Base-by-base conservation (phyloP, 1,284 basidiomycete species). In the Rhodotorula sp. region DNA sequence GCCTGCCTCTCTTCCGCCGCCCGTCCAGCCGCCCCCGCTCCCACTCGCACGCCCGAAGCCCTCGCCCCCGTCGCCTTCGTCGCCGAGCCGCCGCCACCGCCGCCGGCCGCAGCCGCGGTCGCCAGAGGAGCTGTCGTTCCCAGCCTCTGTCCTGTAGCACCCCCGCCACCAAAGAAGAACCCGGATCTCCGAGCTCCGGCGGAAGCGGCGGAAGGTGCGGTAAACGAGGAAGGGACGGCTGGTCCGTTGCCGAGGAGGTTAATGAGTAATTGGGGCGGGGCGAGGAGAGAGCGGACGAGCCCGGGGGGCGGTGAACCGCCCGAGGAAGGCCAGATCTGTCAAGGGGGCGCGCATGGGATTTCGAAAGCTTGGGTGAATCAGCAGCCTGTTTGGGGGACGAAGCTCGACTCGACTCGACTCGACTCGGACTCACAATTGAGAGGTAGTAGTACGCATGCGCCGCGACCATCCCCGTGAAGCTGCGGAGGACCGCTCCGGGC, bases 401-500 rank as follows among this genome's bases (percentile, higher is more conserved):
- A 2, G 65, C 58, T 43, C 70, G 59, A 43, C 38, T 12, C 38
- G 10, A 5, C 28, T 28, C 28, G 34, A 38, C 34, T 38, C 34
- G 59, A 28, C 28, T 28, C 28, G 10, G 7, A 68, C 75, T 34
- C 45, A 76, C 74, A 18, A 66, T 66, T 14, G 75, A 61, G 23
- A 79, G 63, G 45, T 79, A 65, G 69, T 76, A 80, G 69, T 79
- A 93, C 5, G 86, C 80, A 78, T 93, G 90, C 0, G 90, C 92
- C 1, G 88, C 85, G 54, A 91, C 83, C 28, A 90, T 84, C 2
- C 92, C 92, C 0, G 89, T 88, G 45, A 90, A 79, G 61, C 85
- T 83, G 65, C 83, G 79, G 2, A 87, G 85, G 5, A 87, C 89
- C 5, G 84, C 85, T 0, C 68, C 52, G 0, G 87, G 86, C 5